Conservation (phyloP, 345 rosid genomes). For the Eucalyptus cloeziana region DNA sequence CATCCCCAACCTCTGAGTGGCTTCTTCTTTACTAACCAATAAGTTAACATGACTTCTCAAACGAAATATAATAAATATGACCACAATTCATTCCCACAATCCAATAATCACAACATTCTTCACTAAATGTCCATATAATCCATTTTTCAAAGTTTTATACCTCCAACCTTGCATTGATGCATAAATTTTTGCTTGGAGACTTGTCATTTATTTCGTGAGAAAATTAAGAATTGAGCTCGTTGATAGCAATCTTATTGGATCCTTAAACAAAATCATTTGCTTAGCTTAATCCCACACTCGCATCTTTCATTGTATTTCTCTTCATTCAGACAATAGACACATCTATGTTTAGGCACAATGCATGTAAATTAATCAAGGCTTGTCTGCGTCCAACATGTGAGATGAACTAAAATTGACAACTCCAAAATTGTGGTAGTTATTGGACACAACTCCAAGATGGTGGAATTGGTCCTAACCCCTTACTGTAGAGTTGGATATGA, state of each 20-base stretch:
- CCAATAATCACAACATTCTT: neutral
- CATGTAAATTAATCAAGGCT: neutral
- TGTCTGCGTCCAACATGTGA: neutral
- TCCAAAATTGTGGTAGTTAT: neutral
- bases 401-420: neutral
- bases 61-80: too few relatives aligned
- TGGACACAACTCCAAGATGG: neutral
- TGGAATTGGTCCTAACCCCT: neutral
- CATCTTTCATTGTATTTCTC: neutral
- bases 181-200: neutral
- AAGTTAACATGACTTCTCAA: neutral
- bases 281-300: neutral
- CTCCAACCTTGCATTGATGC: neutral
- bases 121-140: neutral
- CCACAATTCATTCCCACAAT: too few relatives aligned
- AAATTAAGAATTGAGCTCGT: neutral
- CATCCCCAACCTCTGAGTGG: neutral
- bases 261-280: too few relatives aligned
- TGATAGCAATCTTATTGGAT: too few relatives aligned
- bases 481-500: neutral
- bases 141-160: rapidly evolving
- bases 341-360: neutral
- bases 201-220: too few relatives aligned
- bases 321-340: neutral
- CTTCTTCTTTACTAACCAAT: neutral